These are phyloP conservation scores for Penicillium frequentans DNA, from an alignment of 2,329 filamentous ascomycete species.

Conservation along the genomic window DNA sequence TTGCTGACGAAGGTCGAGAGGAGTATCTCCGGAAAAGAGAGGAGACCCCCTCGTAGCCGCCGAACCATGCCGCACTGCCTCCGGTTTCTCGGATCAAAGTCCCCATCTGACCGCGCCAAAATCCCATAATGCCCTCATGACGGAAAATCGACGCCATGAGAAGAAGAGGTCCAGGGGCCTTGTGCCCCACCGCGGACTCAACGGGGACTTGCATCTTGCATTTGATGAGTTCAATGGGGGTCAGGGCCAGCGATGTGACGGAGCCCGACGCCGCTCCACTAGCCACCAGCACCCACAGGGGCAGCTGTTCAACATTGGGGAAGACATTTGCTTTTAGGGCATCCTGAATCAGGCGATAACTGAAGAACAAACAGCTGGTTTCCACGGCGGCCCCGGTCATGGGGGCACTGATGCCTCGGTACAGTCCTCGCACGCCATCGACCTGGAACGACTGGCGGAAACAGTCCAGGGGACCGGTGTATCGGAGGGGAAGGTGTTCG, in stretches of 20 bases:
- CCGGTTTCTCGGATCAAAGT: conserved; percentile 93
- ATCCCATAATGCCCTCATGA: conserved; percentile 78
- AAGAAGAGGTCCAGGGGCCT: conserved; percentile 62
- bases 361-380: conserved; percentile 89
- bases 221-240: conserved; percentile 94
- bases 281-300: conserved; percentile 71
- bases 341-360: conserved; percentile 69
- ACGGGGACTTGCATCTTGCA: conserved; percentile 90
- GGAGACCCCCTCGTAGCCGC: conserved; percentile 78
- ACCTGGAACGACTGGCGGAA: conserved; percentile 80
- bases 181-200: conserved; percentile 32
- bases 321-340: conserved; percentile 66
- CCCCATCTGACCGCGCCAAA: conserved; percentile 93
- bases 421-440: conserved; percentile 79
- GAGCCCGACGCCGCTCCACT: conserved; percentile 86
- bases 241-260: conserved; percentile 86
- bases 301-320: conserved; percentile 57
- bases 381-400: conserved; percentile 88
- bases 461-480: conserved; percentile 86
- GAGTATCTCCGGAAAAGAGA: conserved; percentile 63
- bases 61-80: conserved; percentile 93
- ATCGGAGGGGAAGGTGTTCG: conserved; percentile 75
- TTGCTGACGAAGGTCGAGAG: conserved; percentile 19
- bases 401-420: conserved; percentile 89
- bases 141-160: conserved; percentile 79